Conservation (phyloP, 2,329 filamentous ascomycete species). For the Fusarium nanum region DNA sequence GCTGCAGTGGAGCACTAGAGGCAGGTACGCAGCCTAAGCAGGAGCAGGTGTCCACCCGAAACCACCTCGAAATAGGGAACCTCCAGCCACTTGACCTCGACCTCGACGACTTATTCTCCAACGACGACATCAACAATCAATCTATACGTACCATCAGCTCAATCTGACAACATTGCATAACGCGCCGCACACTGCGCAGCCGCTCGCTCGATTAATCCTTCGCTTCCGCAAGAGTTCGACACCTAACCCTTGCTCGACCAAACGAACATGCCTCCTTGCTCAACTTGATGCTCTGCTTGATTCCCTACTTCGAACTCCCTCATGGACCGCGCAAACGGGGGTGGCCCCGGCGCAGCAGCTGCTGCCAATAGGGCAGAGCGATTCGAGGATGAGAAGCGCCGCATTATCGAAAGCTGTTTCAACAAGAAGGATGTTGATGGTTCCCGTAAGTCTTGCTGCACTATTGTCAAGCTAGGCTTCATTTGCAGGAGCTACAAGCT, state of each 20-base stretch:
- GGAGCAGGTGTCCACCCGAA: slow-evolving; percentile 36
- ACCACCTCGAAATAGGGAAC: slow-evolving; percentile 43
- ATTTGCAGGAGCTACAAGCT: not conserved
- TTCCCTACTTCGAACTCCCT: slow-evolving; percentile 37
- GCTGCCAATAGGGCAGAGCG: slow-evolving; percentile 72
- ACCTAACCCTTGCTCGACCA: slow-evolving; percentile 21
- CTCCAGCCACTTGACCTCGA: slow-evolving; percentile 42
- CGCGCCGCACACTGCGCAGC: slow-evolving; percentile 16
- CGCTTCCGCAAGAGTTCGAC: slow-evolving; percentile 1
- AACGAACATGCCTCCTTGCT: slow-evolving; percentile 49
- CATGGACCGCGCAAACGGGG: slow-evolving; percentile 57
- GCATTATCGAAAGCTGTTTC: slow-evolving; percentile 96
- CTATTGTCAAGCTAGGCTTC: slow-evolving; percentile 26
- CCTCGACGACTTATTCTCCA: slow-evolving; percentile 42
- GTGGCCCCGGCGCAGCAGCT: slow-evolving; percentile 51
- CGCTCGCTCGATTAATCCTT: slow-evolving; percentile 2
- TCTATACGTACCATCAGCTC: not conserved
- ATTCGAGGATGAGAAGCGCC: slow-evolving; percentile 96
- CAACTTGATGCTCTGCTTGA: slow-evolving; percentile 43
- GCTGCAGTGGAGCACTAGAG: slow-evolving; percentile 37
- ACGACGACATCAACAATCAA: slow-evolving; percentile 13
- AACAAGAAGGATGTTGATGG: slow-evolving; percentile 88
- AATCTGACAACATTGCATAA: not conserved
- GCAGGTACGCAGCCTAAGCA: slow-evolving; percentile 33
- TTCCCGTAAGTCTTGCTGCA: slow-evolving; percentile 71